Evolutionary conservation across 2,329 filamentous ascomycete genomes (phyloP), one percentile per base, ranked within the genome.

Genomic region (Stagonosporopsis tanaceti): DNA sequence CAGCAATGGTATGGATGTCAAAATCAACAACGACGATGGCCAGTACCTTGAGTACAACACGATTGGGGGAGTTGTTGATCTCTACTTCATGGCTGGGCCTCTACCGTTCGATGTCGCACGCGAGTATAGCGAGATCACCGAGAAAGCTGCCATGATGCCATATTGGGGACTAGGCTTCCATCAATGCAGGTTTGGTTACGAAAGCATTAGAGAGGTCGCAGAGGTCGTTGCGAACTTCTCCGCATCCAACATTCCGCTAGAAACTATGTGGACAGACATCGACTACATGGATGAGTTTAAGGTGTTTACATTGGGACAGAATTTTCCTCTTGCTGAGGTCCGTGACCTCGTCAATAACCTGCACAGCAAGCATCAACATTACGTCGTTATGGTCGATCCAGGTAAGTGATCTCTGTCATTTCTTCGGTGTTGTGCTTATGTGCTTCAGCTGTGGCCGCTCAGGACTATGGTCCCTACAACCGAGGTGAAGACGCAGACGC

Each of bases 1-100:
- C 46, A 75, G 71, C 41, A 73, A 74, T 56, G 74, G 73, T 27
- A 93, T 93, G 87, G 89, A 93, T 59, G 81, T 93, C 70, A 88
- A 88, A 65, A 87, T 93, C 74, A 85, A 92, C 71, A 85, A 86
- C 59, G 85, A 85, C 4, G 76, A 80, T 24, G 82, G 84, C 6
- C 87, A 93, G 70, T 91, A 88, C 60, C 82, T 94, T 4, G 89
- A 93, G 73, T 94, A 93, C 77, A 92, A 93, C 71, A 85, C 86
- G 0, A 79, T 93, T 0, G 91, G 91, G 11, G 91, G 91, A n/a
- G 84, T 93, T 17, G 72, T 94, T 6, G 91, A 93, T 73, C 73
- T 84, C 6, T 83, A 83, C 69, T 83, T 83, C 67, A 60, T 84
- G 38, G 76, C 79, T 24, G 81, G 81, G 1, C 80, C 81, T 1